Evolutionary conservation across 2,329 filamentous ascomycete genomes (phyloP), one percentile per base, ranked within the genome.

Genomic region (Phialophora chinensis): DNA sequence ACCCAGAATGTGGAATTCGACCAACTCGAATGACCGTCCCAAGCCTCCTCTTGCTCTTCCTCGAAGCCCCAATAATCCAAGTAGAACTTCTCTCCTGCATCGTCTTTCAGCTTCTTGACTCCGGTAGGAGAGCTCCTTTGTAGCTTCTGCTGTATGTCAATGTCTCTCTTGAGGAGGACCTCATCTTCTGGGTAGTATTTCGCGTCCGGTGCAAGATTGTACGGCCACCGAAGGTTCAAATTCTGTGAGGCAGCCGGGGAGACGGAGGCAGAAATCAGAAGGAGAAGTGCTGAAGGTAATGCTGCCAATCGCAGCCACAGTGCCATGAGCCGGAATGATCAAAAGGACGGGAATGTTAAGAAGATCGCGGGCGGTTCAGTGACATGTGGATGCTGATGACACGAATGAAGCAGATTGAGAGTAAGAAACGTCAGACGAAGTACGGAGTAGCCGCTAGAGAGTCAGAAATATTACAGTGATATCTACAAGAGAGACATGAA

Each of bases 11-110:
- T 52, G 6, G 52, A 38, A 50, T 68, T 66, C 14, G 49, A 31
- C 52, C 47, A 59, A 53, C 61, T 68, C 35, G 35, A 49, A 35
- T 49, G 27, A 11, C n/a, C 62, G 33, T 27, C 54, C 29, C 35
- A n/a, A 49, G 60, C 54, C 44, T 71, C 31, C 17, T 67, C 59
- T 17, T 69, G 55, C 23, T 69, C 68, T 5, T 54, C 56, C 6
- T 69, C 69, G 61, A 81, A 80, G 20, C 72, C 60, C 81, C 81
- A 83, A 68, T 82, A 83, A 38, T 81, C 75, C 38, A 78, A 72
- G 59, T 78, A 81, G 72, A 83, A 83, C 71, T 82, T 83, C 70
- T 83, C 80, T 11, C 81, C 79, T 53, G 80, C 77, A 50, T 83
- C 79, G 5, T 68, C 70, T 50, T 75, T 79, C 81, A 83, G 83